A percentile compares a stretch with the other conserved stretches of the same genome.
phyloP scores from a whole-genome alignment of 345 rosid genomes.

The Rubroshorea leprosula region DNA sequence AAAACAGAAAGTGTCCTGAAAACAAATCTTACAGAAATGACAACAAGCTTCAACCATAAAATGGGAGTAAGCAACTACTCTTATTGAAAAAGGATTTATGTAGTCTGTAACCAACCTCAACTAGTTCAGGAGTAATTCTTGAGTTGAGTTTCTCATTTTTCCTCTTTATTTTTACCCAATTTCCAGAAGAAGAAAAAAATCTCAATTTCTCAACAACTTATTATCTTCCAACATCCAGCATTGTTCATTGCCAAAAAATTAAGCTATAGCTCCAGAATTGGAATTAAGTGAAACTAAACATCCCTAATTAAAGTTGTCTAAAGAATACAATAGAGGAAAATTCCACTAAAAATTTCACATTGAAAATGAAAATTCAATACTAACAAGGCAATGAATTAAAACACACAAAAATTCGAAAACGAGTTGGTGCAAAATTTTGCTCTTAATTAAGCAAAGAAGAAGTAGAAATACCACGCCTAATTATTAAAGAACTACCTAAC shows the following conservation, averaged over 20 bases:
- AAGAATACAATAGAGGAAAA: too few species aligned
- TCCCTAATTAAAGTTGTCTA: neutral
- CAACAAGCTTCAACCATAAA: neutral
- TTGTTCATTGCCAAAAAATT: neutral
- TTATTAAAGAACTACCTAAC: too few species aligned
- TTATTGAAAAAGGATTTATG: neutral
- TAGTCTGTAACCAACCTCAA: neutral
- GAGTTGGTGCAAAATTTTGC: too few species aligned
- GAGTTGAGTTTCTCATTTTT: neutral
- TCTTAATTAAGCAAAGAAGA: too few species aligned
- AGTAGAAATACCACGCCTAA: too few species aligned
- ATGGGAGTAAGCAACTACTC: neutral
- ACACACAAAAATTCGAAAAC: neutral
- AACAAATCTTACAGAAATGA: neutral
- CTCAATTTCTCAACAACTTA: neutral
- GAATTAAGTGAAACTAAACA: too few species aligned
- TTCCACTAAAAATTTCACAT: neutral
- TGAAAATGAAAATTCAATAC: neutral
- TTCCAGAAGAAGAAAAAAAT: neutral
- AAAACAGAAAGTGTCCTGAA: conserved; percentile 33
- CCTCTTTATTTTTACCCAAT: neutral
- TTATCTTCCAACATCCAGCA: neutral
- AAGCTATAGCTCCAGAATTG: neutral
- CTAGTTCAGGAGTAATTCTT: neutral
- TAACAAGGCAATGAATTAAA: neutral